phyloP scores from a whole-genome alignment of 1,284 basidiomycete species.

The Mrakiaceae sp. region DNA sequence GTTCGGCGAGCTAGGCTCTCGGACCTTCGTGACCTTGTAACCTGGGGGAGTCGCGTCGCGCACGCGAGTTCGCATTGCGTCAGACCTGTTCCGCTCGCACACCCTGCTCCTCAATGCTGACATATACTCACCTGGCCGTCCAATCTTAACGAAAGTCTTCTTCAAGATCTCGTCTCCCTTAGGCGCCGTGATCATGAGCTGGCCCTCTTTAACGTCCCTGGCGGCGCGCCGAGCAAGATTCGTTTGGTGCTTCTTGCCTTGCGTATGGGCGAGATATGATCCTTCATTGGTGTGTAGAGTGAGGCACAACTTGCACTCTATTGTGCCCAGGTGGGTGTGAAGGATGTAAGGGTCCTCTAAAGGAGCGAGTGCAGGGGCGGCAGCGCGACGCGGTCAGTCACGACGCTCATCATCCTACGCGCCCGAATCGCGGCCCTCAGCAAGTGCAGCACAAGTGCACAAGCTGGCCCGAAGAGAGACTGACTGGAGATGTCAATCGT shows the following conservation, averaged over 20 bases:
- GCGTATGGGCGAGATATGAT: constrained; percentile 96
- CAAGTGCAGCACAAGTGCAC: not conserved
- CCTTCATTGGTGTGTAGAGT: constrained; percentile 99
- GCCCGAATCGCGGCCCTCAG: not conserved
- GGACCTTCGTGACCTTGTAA: constrained; percentile 41
- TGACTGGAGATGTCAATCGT: constrained; percentile 80
- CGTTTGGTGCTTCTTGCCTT: constrained; percentile 99
- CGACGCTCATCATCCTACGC: too few relatives aligned
- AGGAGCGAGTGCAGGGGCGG: not conserved
- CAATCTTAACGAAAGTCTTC: constrained; percentile 95
- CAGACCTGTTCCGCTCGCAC: not conserved
- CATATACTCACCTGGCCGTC: constrained; percentile 56
- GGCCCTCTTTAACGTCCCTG: constrained; percentile 83
- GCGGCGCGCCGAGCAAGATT: constrained; percentile 94
- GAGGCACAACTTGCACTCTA: constrained; percentile 95
- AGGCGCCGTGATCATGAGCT: constrained; percentile 69
- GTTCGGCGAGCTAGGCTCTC: constrained; percentile 38
- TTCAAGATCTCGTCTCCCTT: constrained; percentile 60
- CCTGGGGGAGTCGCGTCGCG: constrained; percentile 19
- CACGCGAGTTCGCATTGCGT: not conserved
- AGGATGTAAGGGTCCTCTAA: constrained; percentile 92
- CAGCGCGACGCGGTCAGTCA: not conserved
- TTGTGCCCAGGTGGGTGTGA: constrained; percentile 89
- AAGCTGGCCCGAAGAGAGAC: not conserved
- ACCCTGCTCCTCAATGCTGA: not conserved